Conservation (phyloP, 495 filamentous ascomycete genomes). For the Lepraria neglecta region DNA sequence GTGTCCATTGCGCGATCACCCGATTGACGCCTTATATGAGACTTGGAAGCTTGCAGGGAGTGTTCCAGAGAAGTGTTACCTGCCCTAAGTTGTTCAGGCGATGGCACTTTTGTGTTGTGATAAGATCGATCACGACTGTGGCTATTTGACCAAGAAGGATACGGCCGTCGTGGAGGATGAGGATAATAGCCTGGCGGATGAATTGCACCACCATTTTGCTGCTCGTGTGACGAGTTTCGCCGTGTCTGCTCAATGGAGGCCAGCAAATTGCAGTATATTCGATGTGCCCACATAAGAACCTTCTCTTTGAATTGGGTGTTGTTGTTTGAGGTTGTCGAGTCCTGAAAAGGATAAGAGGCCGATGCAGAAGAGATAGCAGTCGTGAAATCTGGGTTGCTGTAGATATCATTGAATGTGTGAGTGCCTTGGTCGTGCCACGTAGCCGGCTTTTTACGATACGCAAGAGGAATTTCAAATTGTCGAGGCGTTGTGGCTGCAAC, state of each 20-base stretch:
- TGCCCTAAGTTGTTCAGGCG: not conserved
- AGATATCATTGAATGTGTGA: conserved; percentile 7
- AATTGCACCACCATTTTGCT: conserved; percentile 4
- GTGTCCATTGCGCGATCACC: conserved; percentile 2
- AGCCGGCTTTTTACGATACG: conserved; percentile 19
- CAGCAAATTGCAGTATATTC: conserved; percentile 80
- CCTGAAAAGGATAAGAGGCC: not conserved
- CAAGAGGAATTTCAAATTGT: conserved; percentile 13
- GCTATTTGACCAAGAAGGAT: conserved; percentile 26
- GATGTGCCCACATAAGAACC: conserved; percentile 76
- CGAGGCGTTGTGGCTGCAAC: conserved; percentile 9
- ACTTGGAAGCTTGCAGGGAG: conserved; percentile 3
- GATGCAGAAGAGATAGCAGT: not conserved
- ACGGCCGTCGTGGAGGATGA: conserved; percentile 20
- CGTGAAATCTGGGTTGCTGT: not conserved
- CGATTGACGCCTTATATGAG: not conserved
- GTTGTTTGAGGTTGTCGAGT: not conserved
- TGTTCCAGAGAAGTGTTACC: not conserved
- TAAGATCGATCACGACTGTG: conserved; percentile 9
- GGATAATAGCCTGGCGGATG: conserved; percentile 14
- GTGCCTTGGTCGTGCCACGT: conserved; percentile 14
- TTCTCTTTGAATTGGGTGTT: conserved; percentile 72
- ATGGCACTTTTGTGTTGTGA: not conserved
- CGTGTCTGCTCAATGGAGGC: conserved; percentile 61
- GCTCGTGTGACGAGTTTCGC: conserved; percentile 30